phyloP scores from a whole-genome alignment of 2,329 filamentous ascomycete genomes.

The Daldinia eschscholtzii region DNA sequence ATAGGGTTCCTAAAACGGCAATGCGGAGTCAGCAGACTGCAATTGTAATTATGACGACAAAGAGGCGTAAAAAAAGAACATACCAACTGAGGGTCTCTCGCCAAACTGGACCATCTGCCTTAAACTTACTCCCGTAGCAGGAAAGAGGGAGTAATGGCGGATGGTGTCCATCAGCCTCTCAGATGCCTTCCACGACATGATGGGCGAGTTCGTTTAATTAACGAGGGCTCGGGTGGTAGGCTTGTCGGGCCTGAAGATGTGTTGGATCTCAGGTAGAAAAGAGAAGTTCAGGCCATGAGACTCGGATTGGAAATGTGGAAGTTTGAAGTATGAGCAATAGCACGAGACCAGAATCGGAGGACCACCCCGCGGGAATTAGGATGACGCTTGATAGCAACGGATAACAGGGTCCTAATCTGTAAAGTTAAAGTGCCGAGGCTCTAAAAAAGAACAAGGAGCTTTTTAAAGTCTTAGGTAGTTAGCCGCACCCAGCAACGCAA shows the following conservation, averaged over 20 bases:
- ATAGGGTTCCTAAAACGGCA: slow-evolving; percentile 79
- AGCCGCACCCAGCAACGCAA: slow-evolving; percentile 13
- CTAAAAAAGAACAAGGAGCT: slow-evolving; percentile 30
- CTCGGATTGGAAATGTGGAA: slow-evolving; percentile 26
- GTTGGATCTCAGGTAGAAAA: slow-evolving; percentile 36
- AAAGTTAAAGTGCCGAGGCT: slow-evolving; percentile 44
- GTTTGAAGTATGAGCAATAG: slow-evolving; percentile 31
- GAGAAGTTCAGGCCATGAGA: slow-evolving; percentile 40
- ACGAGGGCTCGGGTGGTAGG: slow-evolving; percentile 26
- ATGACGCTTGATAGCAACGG: slow-evolving; percentile 40
- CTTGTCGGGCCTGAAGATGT: slow-evolving; percentile 38
- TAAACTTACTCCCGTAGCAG: slow-evolving; percentile 94
- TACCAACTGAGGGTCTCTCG: slow-evolving; percentile 90
- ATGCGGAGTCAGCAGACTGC: slow-evolving; percentile 31
- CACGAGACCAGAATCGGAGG: slow-evolving; percentile 32
- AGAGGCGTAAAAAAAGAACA: slow-evolving; percentile 48
- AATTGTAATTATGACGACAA: slow-evolving; percentile 21
- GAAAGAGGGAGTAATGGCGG: slow-evolving; percentile 96
- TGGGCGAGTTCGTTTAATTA: slow-evolving; percentile 52
- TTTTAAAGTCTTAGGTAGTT: slow-evolving; percentile 2
- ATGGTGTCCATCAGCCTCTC: slow-evolving; percentile 96
- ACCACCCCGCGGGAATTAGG: slow-evolving; percentile 45
- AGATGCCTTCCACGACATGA: slow-evolving; percentile 94
- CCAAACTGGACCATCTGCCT: slow-evolving; percentile 99
- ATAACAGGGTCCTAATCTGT: slow-evolving; percentile 36